A percentile compares a stretch with the other conserved stretches of the same genome.
Evolutionary conservation across 495 filamentous ascomycete species (phyloP).

Genomic region (Poronia punctata): DNA sequence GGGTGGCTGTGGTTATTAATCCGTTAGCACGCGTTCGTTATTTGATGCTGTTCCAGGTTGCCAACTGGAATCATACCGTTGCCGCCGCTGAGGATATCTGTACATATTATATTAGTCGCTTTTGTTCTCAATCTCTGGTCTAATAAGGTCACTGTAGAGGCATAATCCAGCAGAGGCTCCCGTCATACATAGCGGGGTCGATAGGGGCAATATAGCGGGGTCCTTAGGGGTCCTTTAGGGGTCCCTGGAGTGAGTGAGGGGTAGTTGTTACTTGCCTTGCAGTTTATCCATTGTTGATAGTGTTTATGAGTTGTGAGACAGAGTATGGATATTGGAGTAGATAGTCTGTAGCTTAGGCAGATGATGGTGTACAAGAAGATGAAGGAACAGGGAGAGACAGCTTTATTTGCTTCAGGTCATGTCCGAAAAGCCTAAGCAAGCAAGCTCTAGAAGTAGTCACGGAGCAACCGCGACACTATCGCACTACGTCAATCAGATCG

Average conservation of each 20-base stretch:
- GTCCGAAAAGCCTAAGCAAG: no score
- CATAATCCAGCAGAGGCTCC: no score
- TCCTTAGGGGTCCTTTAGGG: slow-evolving; percentile 4
- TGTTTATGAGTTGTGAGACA: no score
- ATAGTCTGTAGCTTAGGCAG: background rate
- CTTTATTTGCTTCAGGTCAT: no score
- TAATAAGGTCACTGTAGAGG: no score
- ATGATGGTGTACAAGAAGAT: background rate
- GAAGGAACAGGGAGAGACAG: background rate
- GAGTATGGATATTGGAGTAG: no score
- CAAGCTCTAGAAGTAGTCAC: no score
- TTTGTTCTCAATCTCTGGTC: no score
- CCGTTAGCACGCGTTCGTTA: background rate
- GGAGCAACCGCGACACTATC: no score
- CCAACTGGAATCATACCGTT: slow-evolving; percentile 15
- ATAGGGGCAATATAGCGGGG: background rate
- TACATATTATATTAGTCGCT: slow-evolving; percentile 9
- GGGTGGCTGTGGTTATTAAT: slow-evolving; percentile 19
- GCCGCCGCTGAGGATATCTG: slow-evolving; percentile 18
- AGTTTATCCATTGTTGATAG: slow-evolving; percentile 4
- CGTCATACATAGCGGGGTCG: no score
- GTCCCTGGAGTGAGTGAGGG: background rate
- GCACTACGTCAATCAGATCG: no score
- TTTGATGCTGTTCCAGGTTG: background rate
- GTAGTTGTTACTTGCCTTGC: background rate